Base-by-base conservation (phyloP, 345 rosid genomes). In the Bretschneidera sinensis region DNA sequence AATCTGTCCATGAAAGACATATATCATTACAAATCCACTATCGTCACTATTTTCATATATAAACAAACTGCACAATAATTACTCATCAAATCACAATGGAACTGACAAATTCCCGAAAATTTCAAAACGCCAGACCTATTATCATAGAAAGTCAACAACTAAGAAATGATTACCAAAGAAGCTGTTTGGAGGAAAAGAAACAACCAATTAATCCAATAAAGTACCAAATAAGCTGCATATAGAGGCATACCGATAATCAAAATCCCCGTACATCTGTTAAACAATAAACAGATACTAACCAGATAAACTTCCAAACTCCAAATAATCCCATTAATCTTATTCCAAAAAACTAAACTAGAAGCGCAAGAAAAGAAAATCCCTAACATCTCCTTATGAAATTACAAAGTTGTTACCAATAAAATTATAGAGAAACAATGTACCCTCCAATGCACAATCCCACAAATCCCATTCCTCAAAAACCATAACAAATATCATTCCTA, bases 1-100 rank as follows among this genome's bases (percentile, higher is more conserved):
- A 71, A 89, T 68, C 96, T 92, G 85, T 54, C n/a, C 43, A 67
- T 51, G 57, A 52, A 17, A 54, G 1, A 11, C n/a, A 9, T 11
- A 11, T 39, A 13, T 21, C 15, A 54, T 4, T 43, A 66, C 4
- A 57, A 54, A 21, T 21, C 9, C 53, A 23, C 4, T 16, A 39
- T 14, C 10, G 9, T 39, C 16, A 5, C 45, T 7, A 39, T 14
- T 39, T n/a, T 39, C 45, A 14, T 5, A 39, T 28, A 39, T 14
- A 39, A 39, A 11, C 45, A 39, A 9, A 39, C 10, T 39, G 11
- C 4, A 39, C 16, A 5, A 39, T 39, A 14, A 7, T 39, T 39
- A 11, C 45, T n/a, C n/a, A n/a, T n/a, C 45, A 1, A 11, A 39
- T 39, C 1, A 39, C 45, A 1, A 14, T 39, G 45, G 1, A 39